Evolutionary conservation across 306 rosid genomes (phyloP), one percentile per base, ranked within the genome.

Genomic region (Ammopiptanthus mongolicus): DNA sequence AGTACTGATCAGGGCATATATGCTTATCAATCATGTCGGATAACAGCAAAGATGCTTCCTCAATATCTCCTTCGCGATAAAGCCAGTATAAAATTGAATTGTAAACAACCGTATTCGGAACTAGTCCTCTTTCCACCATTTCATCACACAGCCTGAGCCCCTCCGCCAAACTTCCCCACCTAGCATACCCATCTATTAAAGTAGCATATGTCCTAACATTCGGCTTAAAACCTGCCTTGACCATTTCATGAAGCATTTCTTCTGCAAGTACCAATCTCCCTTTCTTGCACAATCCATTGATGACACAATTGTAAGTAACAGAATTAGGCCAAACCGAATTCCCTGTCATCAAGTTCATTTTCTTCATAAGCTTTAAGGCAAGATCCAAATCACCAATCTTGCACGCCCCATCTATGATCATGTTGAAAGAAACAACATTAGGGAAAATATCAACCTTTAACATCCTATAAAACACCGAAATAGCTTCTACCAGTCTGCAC

Each of bases 61-160:
- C 83, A 19, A 74, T 29, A 62, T 76, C 83, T 17, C 86, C 85
- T 65, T 83, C 88, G 55, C 34, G 44, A 65, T 74, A 88, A 74
- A 86, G 88, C 86, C 87, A 79, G 57, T 85, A 83, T 74, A 88
- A 71, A 46, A 88, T 48, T 18, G 90, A 73, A 80, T 88, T 88
- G 56, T 81, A 88, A 41, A 86, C 83, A 67, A 80, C 84, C 56
- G 73, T 14, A 78, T 86, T 81, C 33, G 82, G 93, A 56, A 61
- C 67, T 78, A 88, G 22, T 44, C 90, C 90, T 73, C 83, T 77
- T 70, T 80, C 81, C 42, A 82, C 82, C 88, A 88, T 86, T 79
- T 79, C 87, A 71, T 82, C 84, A 75, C 87, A 88, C 46, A 88
- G 58, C 68, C 31, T 48, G 65, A 88, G 63, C 41, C 87, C 87